Evolutionary conservation across 2,329 filamentous ascomycete species (phyloP).

Genomic region (Xylaria arbuscula): DNA sequence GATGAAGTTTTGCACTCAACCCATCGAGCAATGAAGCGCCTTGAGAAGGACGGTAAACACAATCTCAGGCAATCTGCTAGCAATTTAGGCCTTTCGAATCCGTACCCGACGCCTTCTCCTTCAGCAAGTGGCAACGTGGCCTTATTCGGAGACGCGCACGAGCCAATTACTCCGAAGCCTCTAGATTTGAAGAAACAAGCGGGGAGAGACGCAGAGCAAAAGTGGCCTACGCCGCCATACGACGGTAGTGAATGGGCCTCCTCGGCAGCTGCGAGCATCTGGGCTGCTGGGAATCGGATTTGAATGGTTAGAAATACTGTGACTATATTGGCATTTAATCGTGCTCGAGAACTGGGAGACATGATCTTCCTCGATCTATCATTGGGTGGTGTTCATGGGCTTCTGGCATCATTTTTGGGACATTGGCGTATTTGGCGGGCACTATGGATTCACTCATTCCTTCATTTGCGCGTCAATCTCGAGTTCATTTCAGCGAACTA

Average conservation of each 20-base stretch:
- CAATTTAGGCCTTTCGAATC: conserved; percentile 69
- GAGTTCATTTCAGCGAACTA: conserved; percentile 44
- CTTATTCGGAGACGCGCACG: conserved; percentile 75
- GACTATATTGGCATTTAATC: conserved; percentile 10
- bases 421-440: conserved; percentile 41
- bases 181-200: conserved; percentile 72
- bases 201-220: conserved; percentile 62
- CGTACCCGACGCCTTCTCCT: conserved; percentile 75
- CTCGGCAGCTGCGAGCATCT: conserved; percentile 83
- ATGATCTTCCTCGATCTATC: conserved; percentile 46
- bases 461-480: conserved; percentile 44
- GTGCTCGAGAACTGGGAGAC: conserved; percentile 13
- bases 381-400: conserved; percentile 51
- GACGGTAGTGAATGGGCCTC: conserved; percentile 93
- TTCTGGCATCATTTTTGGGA: conserved; percentile 38
- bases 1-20: conserved; percentile 88
- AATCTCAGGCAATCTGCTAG: conserved; percentile 71
- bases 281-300: conserved; percentile 75
- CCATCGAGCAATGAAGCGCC: conserved; percentile 76
- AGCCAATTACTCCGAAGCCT: conserved; percentile 74
- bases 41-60: conserved; percentile 67
- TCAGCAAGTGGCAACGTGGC: conserved; percentile 85
- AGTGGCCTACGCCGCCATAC: conserved; percentile 96
- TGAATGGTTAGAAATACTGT: conserved; percentile 49
- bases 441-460: conserved; percentile 48